Evolutionary conservation across 1,284 basidiomycete species (phyloP), one percentile per base, ranked within the genome.

Genomic region (Xanthoconium separans): DNA sequence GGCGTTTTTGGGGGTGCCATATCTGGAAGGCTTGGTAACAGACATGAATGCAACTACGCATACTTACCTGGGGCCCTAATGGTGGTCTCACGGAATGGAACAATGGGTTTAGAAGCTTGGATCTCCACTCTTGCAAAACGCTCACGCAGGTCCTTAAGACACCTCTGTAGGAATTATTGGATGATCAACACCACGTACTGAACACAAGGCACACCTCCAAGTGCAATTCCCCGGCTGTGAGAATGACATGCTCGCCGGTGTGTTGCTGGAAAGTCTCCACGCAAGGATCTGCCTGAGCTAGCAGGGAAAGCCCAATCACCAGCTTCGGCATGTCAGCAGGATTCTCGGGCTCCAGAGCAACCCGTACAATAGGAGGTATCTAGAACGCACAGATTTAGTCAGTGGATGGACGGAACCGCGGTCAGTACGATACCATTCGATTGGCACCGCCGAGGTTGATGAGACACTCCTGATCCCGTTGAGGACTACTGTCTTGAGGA

Each of bases 201-300:
- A 40, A 37, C 15, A 20, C 44, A 24, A 8, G 31, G 58, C 69
- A 27, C 55, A 93, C 93, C 83, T 99, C 96, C 22, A 99, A 77
- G 71, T 99, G 97, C 53, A 99, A 75, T 70, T 99, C 97, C 51
- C 97, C 97, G 0, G 97, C 97, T 8, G 93, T 93, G 57, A 98
- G 74, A 61, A 99, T 98, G 52, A 99, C 97, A 71, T 98, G 92
- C 73, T 99, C 97, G 40, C 97, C 97, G 0, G 95, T 98, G 64
- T 94, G 87, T 72, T 99, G 96, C 58, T 98, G 93, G 68, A 98
- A 91, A 0, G 92, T 95, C 70, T 99, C 94, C 16, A 97, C 96
- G 63, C 95, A 99, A 2, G 97, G 96, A 73, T 99, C 97, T 6
- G 95, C 89, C 70, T 98, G 95, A 65, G 91, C 92, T 30, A 99